phyloP scores from a whole-genome alignment of 352 stramenopile species.

The Globisporangium sylvaticum region DNA sequence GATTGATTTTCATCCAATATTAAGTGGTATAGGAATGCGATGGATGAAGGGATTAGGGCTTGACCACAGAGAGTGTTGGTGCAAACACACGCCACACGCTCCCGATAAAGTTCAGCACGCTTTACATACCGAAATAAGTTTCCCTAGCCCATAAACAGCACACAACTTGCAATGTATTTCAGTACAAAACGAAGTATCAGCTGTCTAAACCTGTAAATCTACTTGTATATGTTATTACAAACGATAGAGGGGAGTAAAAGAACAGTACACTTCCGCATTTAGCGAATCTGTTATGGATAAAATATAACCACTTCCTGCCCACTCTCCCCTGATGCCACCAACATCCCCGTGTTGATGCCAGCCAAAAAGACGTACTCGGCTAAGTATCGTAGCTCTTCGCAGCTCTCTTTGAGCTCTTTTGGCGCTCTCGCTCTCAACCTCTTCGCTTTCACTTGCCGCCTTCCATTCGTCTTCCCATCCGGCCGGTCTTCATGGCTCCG shows the following conservation, averaged over 20 bases:
- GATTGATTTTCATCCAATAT: background rate
- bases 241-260: too few relatives aligned
- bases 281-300: background rate
- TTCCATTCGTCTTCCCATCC: conserved; percentile 13
- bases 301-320: background rate
- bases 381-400: conserved; percentile 9
- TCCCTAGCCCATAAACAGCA: too few relatives aligned
- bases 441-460: conserved; percentile 9
- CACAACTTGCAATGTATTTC: too few relatives aligned
- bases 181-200: too few relatives aligned
- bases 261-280: too few relatives aligned
- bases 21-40: background rate
- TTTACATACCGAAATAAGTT: too few relatives aligned
- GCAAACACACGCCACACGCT: background rate
- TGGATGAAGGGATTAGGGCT: background rate
- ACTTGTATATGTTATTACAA: background rate
- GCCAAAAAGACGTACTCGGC: background rate
- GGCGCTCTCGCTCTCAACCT: background rate
- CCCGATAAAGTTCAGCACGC: background rate
- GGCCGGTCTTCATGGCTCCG: conserved; percentile 29
- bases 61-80: background rate
- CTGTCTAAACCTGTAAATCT: too few relatives aligned
- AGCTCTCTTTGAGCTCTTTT: background rate
- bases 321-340: background rate
- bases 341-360: background rate